Evolutionary conservation across 768 basidiomycete species (phyloP).

Genomic region (Tricholoma furcatifolium): DNA sequence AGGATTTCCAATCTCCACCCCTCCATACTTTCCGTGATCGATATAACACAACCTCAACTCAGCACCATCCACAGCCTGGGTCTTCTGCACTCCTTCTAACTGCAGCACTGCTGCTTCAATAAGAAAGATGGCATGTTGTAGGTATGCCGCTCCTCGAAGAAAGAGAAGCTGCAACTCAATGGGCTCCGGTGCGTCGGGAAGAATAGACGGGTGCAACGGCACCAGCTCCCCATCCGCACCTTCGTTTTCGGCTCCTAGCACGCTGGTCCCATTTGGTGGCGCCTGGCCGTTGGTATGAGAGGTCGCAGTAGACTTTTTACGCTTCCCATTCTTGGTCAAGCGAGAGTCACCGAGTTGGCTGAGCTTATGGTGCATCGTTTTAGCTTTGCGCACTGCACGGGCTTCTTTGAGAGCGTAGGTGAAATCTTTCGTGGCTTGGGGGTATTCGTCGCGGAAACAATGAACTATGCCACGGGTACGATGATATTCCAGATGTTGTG

Average conservation of each 20-base stretch:
- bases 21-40: slow-evolving; percentile 76
- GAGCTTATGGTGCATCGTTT: slow-evolving; percentile 49
- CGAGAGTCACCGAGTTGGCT: slow-evolving; percentile 31
- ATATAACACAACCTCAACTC: slow-evolving; percentile 79
- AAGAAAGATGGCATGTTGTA: slow-evolving; percentile 74
- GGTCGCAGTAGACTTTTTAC: slow-evolving; percentile 49
- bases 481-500: slow-evolving; percentile 80
- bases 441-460: slow-evolving; percentile 83
- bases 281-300: slow-evolving; percentile 60
- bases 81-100: slow-evolving; percentile 68
- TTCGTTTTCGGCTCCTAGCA: slow-evolving; percentile 41
- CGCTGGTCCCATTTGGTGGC: slow-evolving; percentile 65
- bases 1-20: slow-evolving; percentile 79
- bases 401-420: slow-evolving; percentile 80
- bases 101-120: slow-evolving; percentile 72
- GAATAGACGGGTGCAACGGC: slow-evolving; percentile 67
- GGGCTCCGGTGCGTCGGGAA: slow-evolving; percentile 80
- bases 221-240: slow-evolving; percentile 51
- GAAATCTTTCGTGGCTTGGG: slow-evolving; percentile 74
- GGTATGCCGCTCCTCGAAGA: slow-evolving; percentile 77
- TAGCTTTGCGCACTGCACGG: slow-evolving; percentile 66
- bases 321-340: slow-evolving; percentile 42
- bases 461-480: slow-evolving; percentile 90
- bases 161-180: slow-evolving; percentile 85
- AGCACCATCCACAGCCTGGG: slow-evolving; percentile 59